Evolutionary conservation across 768 basidiomycete genomes (phyloP).

Genomic region (Hortiboletus flavorubellus): DNA sequence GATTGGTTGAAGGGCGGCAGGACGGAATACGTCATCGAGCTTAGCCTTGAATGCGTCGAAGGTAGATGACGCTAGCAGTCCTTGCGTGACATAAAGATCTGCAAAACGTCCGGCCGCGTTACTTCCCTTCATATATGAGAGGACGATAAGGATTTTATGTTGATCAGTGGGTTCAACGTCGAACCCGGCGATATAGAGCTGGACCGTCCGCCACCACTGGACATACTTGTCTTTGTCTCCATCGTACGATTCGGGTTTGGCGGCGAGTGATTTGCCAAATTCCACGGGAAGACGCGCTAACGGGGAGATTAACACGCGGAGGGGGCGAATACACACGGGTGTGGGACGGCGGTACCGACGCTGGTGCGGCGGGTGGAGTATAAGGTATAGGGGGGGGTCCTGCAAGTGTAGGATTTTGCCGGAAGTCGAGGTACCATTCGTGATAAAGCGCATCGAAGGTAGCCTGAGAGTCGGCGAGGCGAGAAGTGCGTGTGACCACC

Average conservation of each 20-base stretch:
- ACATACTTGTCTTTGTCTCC: not conserved
- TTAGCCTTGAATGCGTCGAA: too few species aligned
- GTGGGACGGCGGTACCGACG: too few species aligned
- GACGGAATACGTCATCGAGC: not conserved
- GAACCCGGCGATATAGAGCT: not conserved
- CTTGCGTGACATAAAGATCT: not conserved
- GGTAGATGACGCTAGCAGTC: too few species aligned
- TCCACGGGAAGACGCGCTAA: too few species aligned
- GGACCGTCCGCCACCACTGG: not conserved
- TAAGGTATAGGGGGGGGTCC: too few species aligned
- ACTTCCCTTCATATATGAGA: not conserved
- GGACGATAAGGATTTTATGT: not conserved
- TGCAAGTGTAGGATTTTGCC: too few species aligned
- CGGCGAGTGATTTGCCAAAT: not conserved
- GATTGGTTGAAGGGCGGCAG: not conserved
- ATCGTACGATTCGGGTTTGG: not conserved
- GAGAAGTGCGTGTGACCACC: too few species aligned
- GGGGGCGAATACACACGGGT: too few species aligned
- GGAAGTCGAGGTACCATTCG: too few species aligned
- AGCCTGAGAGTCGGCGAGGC: too few species aligned
- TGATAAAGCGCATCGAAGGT: too few species aligned
- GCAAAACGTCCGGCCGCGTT: not conserved
- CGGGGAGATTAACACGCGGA: not conserved
- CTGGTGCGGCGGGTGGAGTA: too few species aligned
- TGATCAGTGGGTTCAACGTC: accelerated